Percentiles rank a stretch among this genome's conserved stretches.
Conservation (phyloP, 306 rosid genomes). For the Vicia sativa region DNA sequence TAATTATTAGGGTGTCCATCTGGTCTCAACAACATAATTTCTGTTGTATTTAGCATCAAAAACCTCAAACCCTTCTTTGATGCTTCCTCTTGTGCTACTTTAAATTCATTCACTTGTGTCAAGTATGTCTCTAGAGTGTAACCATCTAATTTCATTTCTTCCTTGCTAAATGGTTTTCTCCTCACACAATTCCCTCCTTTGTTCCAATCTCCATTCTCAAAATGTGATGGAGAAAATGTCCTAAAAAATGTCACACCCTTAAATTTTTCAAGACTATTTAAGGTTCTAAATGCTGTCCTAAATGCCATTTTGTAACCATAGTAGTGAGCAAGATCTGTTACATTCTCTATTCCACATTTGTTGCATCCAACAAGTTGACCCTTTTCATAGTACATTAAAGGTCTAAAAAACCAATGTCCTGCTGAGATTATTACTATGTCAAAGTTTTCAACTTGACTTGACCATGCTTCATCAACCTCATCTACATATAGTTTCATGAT, state of each 20-base stretch:
- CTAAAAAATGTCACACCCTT: constrained; percentile 76
- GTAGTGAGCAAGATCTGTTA: constrained; percentile 42
- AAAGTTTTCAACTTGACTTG: constrained; percentile 48
- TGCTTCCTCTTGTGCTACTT: constrained; percentile 53
- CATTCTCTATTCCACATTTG: constrained; percentile 51
- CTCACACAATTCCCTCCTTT: constrained; percentile 83
- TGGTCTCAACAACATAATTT: constrained; percentile 75
- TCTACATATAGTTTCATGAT: constrained; percentile 70
- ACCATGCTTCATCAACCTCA: constrained; percentile 67
- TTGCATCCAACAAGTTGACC: constrained; percentile 62
- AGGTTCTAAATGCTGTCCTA: constrained; percentile 56
- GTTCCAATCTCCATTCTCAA: constrained; percentile 86
- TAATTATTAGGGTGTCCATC: constrained; percentile 87
- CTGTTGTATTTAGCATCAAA: constrained; percentile 65
- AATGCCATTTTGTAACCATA: constrained; percentile 73
- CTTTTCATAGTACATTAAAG: constrained; percentile 56
- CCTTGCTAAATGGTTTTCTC: constrained; percentile 60
- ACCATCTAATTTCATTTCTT: constrained; percentile 45
- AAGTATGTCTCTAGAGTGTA: constrained; percentile 46
- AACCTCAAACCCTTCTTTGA: constrained; percentile 55
- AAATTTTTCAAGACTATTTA: constrained; percentile 46
- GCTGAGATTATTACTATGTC: constrained; percentile 80
- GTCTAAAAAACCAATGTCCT: constrained; percentile 93
- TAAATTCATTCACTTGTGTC: constrained; percentile 64
- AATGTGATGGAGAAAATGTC: constrained; percentile 89